Base-by-base conservation (phyloP, 257 asterid genomes). In the Nicotiana attenuata region DNA sequence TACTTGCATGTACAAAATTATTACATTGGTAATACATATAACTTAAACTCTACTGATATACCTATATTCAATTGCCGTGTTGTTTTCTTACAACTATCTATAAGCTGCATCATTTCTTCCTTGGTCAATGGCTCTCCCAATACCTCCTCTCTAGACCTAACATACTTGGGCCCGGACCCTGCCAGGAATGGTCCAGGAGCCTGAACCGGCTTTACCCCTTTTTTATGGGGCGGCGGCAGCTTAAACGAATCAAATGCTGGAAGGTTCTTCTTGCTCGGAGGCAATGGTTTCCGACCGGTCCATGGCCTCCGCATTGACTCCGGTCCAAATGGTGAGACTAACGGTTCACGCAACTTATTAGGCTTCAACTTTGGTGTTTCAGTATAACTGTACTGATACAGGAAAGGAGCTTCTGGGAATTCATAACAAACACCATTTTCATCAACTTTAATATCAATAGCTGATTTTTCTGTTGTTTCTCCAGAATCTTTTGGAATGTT, bases 181-280 rank as follows among this genome's bases (percentile, higher is more conserved):
- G 90, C 89, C 33, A 96, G 87, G 82, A 80, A 94, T 3, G 99
- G 99, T 24, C 99, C 98, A 0, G 99, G 98, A n/a, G 97, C 86
- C 85, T 96, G 99, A 10, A 96, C 97, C 8, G 98, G 91, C 93
- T 96, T 96, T 81, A 96, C 97, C 1, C 99, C 99, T 87, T 93
- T 96, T 57, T 94, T 94, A 80, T 90, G 84, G 5, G 92, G 91
- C 8, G 97, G 99, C 0, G 98, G 98, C 68, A 93, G 91, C 90
- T 82, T 75, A 87, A 96, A 96, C 4, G 98, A 94, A 83, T 96
- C 99, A 78, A 96, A 96, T 65, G 91, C 94, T 20, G 96, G 98
- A 61, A 91, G 88, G 86, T 86, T 89, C 91, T 92, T 94, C 87
- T 91, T 96, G 88, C 97, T 90, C 6, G 92, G 88, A 10, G 93